Conservation (phyloP, 179 eudicot genomes). For the Pouteria campechiana region DNA sequence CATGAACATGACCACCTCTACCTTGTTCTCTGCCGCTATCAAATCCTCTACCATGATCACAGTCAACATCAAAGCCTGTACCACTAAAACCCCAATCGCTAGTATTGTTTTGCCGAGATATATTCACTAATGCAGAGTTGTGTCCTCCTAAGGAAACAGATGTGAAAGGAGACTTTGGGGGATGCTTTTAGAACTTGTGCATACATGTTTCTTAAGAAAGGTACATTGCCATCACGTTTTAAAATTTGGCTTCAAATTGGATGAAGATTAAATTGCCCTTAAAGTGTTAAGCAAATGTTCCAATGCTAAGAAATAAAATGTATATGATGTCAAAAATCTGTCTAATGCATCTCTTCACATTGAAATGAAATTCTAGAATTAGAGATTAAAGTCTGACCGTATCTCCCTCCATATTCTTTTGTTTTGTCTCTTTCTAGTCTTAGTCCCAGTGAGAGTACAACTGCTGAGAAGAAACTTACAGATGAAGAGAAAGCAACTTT, state of each 20-base stretch:
- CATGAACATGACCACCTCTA: too few relatives aligned
- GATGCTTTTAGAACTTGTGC: neutral
- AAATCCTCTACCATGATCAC: too few relatives aligned
- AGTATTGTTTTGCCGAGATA: neutral
- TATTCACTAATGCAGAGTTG: neutral
- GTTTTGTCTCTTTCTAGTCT: slow-evolving; percentile 24
- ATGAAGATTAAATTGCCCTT: neutral
- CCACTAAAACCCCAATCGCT: neutral
- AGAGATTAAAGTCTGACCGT: too few relatives aligned
- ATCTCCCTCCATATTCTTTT: neutral
- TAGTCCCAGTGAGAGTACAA: slow-evolving; percentile 38
- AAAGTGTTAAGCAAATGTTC: too few relatives aligned
- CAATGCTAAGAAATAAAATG: too few relatives aligned
- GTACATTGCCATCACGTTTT: neutral
- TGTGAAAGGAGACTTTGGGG: neutral
- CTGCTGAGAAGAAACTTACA: slow-evolving; percentile 33
- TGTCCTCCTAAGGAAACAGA: neutral
- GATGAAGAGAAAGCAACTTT: slow-evolving; percentile 56
- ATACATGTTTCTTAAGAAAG: neutral
- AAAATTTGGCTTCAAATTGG: neutral
- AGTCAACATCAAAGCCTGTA: neutral
- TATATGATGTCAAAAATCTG: too few relatives aligned
- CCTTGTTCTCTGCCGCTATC: too few relatives aligned
- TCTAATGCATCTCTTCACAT: too few relatives aligned
- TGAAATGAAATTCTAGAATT: too few relatives aligned